These are phyloP conservation scores for Candida dubliniensis DNA, from an alignment of 1,139 yeast genomes.

Conservation along the genomic window DNA sequence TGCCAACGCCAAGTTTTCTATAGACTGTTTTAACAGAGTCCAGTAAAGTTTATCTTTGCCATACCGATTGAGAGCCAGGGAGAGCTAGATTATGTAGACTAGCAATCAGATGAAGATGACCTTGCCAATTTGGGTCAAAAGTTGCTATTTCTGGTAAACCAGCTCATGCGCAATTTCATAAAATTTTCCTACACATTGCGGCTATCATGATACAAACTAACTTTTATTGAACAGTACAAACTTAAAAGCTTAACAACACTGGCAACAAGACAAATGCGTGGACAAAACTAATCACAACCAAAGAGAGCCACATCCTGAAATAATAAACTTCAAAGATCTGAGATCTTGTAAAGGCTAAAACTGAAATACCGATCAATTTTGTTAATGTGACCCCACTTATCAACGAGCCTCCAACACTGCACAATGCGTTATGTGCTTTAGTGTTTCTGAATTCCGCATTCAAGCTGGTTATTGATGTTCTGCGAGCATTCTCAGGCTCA, in stretches of 20 bases:
- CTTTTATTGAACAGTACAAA: neutral
- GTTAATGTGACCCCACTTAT: constrained; percentile 89
- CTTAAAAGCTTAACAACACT: constrained; percentile 52
- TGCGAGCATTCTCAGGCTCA: constrained; percentile 4
- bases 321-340: constrained; percentile 89
- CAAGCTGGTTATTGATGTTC: constrained; percentile 7
- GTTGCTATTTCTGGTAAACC: no score
- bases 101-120: no score
- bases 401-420: constrained; percentile 82
- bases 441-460: constrained; percentile 14
- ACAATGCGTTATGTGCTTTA: constrained; percentile 57
- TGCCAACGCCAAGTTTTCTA: no score
- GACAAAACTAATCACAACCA: constrained; percentile 71
- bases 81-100: no score
- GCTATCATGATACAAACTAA: no score
- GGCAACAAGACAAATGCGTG: constrained; percentile 84
- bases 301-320: constrained; percentile 92
- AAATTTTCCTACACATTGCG: no score
- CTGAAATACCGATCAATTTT: constrained; percentile 82
- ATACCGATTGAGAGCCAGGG: no score
- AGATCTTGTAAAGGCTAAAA: constrained; percentile 81
- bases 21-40: no score
- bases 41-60: no score
- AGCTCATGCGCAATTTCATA: no score
- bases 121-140: no score